Conservation (phyloP, 495 filamentous ascomycete genomes). For the Pyronema omphalodes region DNA sequence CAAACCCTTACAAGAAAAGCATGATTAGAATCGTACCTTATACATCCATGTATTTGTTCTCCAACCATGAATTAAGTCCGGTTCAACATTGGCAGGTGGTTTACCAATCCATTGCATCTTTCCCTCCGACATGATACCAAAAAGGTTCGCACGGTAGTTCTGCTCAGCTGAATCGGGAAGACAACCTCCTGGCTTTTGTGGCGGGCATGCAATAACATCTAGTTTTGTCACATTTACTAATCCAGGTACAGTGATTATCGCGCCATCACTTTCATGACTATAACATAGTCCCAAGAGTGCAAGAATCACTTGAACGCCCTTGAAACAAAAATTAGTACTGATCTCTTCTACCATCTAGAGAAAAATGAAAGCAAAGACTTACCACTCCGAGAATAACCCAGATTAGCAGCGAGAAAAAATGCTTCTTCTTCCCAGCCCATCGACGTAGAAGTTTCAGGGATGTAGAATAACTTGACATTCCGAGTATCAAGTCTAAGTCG, state of each 20-base stretch:
- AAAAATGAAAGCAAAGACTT: background rate
- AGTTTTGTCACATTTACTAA: background rate
- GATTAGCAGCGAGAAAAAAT: background rate
- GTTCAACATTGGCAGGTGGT: too few species aligned
- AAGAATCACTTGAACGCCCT: background rate
- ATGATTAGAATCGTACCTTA: too few species aligned
- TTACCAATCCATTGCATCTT: too few species aligned
- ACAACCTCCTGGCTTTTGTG: too few species aligned
- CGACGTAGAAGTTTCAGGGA: background rate
- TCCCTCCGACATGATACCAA: background rate
- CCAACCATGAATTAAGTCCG: too few species aligned
- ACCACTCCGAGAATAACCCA: conserved; percentile 2
- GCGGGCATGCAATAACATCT: background rate
- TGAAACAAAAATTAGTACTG: too few species aligned
- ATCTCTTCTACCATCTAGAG: background rate
- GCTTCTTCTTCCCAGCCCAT: background rate
- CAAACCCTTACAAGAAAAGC: too few species aligned
- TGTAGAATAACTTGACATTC: background rate
- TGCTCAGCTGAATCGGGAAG: background rate
- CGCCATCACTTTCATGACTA: background rate
- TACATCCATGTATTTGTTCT: too few species aligned
- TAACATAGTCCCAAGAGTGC: background rate
- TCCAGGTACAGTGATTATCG: background rate
- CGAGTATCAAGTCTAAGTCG: conserved; percentile 1
- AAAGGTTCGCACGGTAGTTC: background rate